A percentile compares a stretch with the other conserved stretches of the same genome.
Evolutionary conservation across 345 rosid genomes (phyloP).

Genomic region (Mallotus nudiflorus): DNA sequence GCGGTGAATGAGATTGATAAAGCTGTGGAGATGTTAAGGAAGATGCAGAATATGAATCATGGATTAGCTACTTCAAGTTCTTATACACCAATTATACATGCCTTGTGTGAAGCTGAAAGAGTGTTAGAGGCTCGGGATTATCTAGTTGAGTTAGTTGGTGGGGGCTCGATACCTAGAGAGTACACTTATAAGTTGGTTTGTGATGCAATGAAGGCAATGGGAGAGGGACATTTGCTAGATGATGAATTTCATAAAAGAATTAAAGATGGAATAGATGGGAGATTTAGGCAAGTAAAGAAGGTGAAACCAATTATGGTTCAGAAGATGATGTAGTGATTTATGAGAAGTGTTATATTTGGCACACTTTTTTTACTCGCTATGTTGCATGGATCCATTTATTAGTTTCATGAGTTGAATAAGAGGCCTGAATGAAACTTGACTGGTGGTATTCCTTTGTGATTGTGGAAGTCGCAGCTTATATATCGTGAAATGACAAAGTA

Average conservation of each 20-base stretch:
- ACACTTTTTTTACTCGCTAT: not conserved
- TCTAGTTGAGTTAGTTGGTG: slow-evolving; percentile 66
- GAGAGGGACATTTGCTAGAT: slow-evolving; percentile 36
- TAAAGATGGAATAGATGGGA: slow-evolving; percentile 48
- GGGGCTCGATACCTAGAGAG: slow-evolving; percentile 76
- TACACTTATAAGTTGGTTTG: slow-evolving; percentile 71
- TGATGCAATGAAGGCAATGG: slow-evolving; percentile 47
- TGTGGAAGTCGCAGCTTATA: no score
- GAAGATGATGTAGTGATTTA: slow-evolving; percentile 7
- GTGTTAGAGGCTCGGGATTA: slow-evolving; percentile 56
- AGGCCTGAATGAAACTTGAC: not conserved
- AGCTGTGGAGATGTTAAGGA: slow-evolving; percentile 73
- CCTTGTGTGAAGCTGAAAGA: slow-evolving; percentile 69
- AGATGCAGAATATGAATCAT: slow-evolving; percentile 65
- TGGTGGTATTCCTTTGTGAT: not conserved
- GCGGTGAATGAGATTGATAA: slow-evolving; percentile 72
- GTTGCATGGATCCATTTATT: not conserved
- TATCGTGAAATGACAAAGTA: no score
- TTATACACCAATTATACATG: slow-evolving; percentile 76
- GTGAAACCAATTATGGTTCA: slow-evolving; percentile 52
- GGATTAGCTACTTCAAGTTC: slow-evolving; percentile 67
- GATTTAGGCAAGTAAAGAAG: slow-evolving; percentile 56
- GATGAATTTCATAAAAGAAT: slow-evolving; percentile 46
- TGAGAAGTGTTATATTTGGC: not conserved
- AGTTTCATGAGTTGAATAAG: not conserved